phyloP scores from a whole-genome alignment of 2,329 filamentous ascomycete species.

The Hymenoscyphus albidus region DNA sequence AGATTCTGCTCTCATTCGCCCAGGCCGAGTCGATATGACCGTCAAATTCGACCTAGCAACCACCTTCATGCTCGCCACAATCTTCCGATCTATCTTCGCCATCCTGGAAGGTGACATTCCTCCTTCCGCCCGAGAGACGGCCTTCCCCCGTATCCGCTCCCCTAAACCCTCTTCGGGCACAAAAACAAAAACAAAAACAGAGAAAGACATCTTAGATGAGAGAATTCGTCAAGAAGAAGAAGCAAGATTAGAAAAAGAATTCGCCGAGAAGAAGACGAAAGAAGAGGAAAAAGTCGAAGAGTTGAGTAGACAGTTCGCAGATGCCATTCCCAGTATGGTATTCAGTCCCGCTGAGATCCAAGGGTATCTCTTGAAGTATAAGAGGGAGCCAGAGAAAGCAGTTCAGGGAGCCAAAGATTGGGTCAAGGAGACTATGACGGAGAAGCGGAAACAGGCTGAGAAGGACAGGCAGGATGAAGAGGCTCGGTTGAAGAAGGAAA shows the following conservation, averaged over 20 bases:
- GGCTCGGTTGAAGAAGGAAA: constrained; percentile 24
- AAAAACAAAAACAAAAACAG: constrained; percentile 2
- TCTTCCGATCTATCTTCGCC: constrained; percentile 35
- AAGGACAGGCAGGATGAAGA: constrained; percentile 29
- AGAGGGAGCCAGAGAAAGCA: constrained; percentile 53
- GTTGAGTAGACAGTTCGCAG: constrained; percentile 50
- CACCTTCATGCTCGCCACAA: constrained; percentile 28
- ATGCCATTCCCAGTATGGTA: constrained; percentile 46
- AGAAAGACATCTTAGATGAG: constrained; percentile 11
- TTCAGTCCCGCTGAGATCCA: constrained; percentile 63
- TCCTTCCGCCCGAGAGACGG: background rate
- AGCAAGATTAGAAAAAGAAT: constrained; percentile 8
- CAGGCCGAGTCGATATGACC: constrained; percentile 58
- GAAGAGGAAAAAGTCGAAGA: constrained; percentile 28
- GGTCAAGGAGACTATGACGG: constrained; percentile 48
- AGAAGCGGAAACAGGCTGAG: constrained; percentile 40
- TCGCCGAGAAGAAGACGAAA: constrained; percentile 15
- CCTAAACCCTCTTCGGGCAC: constrained; percentile 6
- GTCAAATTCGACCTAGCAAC: constrained; percentile 47
- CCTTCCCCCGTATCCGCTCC: background rate
- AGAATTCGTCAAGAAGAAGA: constrained; percentile 10
- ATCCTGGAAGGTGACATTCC: constrained; percentile 36
- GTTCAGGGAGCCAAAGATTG: constrained; percentile 50
- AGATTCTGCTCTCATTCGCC: constrained; percentile 57
- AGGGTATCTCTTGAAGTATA: constrained; percentile 60